Base-by-base conservation (phyloP, 257 asterid genomes). In the Solanum lycopersicoides region DNA sequence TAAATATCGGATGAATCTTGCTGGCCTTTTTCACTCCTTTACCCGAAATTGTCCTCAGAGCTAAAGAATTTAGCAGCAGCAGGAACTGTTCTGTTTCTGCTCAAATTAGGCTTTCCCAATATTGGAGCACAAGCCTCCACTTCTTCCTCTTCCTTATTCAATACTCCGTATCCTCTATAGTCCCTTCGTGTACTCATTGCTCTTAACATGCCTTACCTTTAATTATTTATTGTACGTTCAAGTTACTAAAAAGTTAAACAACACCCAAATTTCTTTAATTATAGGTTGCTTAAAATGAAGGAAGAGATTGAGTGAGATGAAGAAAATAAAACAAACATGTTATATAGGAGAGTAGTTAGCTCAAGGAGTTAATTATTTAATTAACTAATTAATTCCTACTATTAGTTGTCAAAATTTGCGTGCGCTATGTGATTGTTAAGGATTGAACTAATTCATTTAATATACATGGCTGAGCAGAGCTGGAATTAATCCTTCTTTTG, bases 171-270 rank as follows among this genome's bases (percentile, higher is more conserved):
- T 2, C 95, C 94, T 20, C 87, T 50, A 16, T 69, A 87, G 86
- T 89, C 80, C 56, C 89, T 89, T 86, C 96, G 86, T 41, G 92
- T 90, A 90, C 96, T 95, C 87, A 94, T 35, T 56, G 95, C 93
- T 91, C 97, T 93, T 53, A 95, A 90, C 97, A 95, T 95, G 83
- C 89, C 63, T 68, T 68, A 32, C 13, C 12, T 71, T 74, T 13
- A 5, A 28, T 21, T 83, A 69, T 20, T 59, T 59, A 11, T 28
- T 9, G 42, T 30, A 39, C 30, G 30, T 28, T 28, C 4, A 21
- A 37, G 75, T 66, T 14, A 60, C 7, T 1, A 53, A 59, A 41
- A 83, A 23, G 53, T n/a, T 14, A 59, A 18, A 56, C 35, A 84
- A 65, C 42, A 14, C 4, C 42, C 11, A 16, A 28, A 25, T 79